phyloP scores from a whole-genome alignment of 192 early-diverging fungal species.

The Chytriomyces confervae region DNA sequence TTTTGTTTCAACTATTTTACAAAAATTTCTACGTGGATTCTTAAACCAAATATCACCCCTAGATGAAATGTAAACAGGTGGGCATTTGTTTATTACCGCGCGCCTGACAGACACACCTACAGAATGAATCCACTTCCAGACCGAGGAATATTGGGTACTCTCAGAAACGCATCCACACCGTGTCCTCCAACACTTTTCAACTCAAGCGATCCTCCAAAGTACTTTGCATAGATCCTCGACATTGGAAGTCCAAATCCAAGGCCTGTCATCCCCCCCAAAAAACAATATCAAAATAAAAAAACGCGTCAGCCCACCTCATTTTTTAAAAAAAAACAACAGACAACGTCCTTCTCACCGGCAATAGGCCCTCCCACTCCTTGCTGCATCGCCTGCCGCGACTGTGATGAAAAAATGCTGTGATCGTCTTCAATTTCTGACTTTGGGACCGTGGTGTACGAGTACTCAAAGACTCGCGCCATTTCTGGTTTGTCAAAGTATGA shows the following conservation, averaged over 20 bases:
- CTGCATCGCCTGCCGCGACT: constrained; percentile 80
- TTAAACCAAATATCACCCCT: not conserved
- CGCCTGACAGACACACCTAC: not conserved
- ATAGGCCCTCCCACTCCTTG: constrained; percentile 92
- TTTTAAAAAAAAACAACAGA: constrained; percentile 16
- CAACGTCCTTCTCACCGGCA: constrained; percentile 51
- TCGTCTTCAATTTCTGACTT: constrained; percentile 61
- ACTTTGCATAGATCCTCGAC: constrained; percentile 62
- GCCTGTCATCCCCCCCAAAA: constrained; percentile 36
- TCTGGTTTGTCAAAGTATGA: constrained; percentile 42
- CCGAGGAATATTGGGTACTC: constrained; percentile 81
- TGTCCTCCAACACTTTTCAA: constrained; percentile 82
- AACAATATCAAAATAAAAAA: not conserved
- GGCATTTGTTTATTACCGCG: not conserved
- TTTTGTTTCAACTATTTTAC: too few species aligned
- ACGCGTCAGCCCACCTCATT: not conserved
- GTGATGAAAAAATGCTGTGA: constrained; percentile 72
- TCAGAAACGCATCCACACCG: constrained; percentile 92
- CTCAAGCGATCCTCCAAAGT: constrained; percentile 91
- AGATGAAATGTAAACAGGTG: not conserved
- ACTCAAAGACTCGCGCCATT: constrained; percentile 84
- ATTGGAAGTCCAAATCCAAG: constrained; percentile 76
- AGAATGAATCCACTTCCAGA: constrained; percentile 10
- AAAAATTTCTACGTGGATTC: too few species aligned
- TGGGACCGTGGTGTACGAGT: constrained; percentile 89